Conservation (phyloP, 129 eudicot species). For the Artemisia annua region DNA sequence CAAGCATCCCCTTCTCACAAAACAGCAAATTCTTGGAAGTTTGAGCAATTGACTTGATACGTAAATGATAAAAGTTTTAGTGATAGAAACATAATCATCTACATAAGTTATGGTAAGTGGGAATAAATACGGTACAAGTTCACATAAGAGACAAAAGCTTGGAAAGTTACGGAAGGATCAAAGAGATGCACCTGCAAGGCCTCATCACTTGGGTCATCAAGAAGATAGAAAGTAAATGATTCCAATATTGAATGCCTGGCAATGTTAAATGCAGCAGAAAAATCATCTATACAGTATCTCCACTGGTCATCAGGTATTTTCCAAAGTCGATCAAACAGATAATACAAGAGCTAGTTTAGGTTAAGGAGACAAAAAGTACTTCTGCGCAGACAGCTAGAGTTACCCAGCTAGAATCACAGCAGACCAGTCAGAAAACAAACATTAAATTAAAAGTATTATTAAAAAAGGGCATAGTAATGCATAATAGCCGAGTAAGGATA, state of each 20-base stretch:
- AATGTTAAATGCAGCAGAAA: conserved; percentile 77
- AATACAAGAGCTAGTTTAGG: conserved; percentile 65
- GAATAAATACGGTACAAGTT: background rate
- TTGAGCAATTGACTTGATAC: background rate
- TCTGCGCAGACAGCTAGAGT: background rate
- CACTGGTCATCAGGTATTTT: conserved; percentile 70
- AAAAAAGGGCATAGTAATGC: background rate
- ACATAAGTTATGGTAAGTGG: too few relatives aligned
- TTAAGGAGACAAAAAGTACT: conserved; percentile 40
- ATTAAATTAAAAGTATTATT: background rate
- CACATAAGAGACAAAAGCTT: background rate
- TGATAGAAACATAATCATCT: too few relatives aligned
- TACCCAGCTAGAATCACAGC: background rate
- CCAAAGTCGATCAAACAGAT: conserved; percentile 91
- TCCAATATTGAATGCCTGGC: conserved; percentile 83
- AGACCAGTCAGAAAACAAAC: background rate
- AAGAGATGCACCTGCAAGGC: conserved; percentile 68
- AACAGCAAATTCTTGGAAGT: conserved; percentile 6
- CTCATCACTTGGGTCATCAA: conserved; percentile 79
- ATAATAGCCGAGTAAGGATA: too few relatives aligned
- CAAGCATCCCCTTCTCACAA: conserved; percentile 5
- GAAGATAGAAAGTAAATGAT: conserved; percentile 81
- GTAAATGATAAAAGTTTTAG: background rate
- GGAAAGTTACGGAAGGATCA: background rate
- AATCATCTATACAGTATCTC: conserved; percentile 79